phyloP scores from a whole-genome alignment of 179 eudicot genomes.

The Dionaea muscipula region DNA sequence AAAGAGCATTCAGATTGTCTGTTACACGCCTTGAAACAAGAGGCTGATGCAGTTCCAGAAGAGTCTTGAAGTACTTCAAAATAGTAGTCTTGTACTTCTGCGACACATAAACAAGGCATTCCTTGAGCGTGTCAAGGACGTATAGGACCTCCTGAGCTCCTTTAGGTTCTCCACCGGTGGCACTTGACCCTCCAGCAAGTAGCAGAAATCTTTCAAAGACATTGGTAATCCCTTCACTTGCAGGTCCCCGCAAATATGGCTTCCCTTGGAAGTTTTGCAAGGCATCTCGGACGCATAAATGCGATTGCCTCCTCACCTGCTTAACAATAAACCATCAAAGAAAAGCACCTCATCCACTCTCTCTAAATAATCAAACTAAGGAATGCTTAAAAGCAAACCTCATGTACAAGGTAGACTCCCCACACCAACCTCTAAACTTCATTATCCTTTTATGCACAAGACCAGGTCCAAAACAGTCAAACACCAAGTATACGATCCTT shows the following conservation, averaged over 20 bases:
- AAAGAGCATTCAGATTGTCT: slow-evolving; percentile 50
- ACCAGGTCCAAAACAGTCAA: too few species aligned
- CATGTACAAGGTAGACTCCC: too few species aligned
- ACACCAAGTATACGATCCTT: too few species aligned
- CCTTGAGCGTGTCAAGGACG: slow-evolving; percentile 68
- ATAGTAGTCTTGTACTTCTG: slow-evolving; percentile 41
- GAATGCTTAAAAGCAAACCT: too few species aligned
- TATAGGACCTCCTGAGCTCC: slow-evolving; percentile 84
- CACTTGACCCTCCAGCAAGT: slow-evolving; percentile 57
- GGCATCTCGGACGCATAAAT: slow-evolving; percentile 55
- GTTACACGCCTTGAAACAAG: slow-evolving; percentile 68
- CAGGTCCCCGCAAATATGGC: slow-evolving; percentile 45
- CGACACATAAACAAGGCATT: slow-evolving; percentile 64
- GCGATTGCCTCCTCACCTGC: slow-evolving; percentile 69
- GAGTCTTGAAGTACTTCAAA: slow-evolving; percentile 55
- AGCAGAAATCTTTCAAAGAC: slow-evolving; percentile 57
- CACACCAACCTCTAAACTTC: too few species aligned
- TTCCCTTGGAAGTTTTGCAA: slow-evolving; percentile 48
- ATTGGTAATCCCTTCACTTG: slow-evolving; percentile 66
- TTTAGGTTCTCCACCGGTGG: slow-evolving; percentile 43
- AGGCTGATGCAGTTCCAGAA: slow-evolving; percentile 54
- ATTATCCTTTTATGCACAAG: too few species aligned
- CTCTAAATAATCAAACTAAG: not conserved
- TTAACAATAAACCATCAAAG: slow-evolving; percentile 8
- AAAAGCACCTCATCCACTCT: not conserved